Evolutionary conservation across 331 rosid genomes (phyloP), one percentile per base, ranked within the genome.

Genomic region (Acacia concinna): DNA sequence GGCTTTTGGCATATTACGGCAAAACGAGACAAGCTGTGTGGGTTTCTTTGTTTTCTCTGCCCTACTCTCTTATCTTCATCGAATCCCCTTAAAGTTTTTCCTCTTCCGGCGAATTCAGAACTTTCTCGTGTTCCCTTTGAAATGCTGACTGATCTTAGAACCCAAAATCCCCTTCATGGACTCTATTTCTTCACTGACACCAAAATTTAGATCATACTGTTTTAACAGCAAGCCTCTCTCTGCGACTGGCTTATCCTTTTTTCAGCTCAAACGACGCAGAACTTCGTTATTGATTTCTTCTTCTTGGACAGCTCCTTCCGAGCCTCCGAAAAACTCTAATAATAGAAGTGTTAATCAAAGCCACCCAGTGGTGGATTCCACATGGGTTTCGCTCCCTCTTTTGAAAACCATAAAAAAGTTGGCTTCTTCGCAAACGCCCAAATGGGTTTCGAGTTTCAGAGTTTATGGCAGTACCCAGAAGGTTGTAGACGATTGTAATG

Each of bases 61-160:
- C 51, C 60, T 31, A 49, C 18, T 40, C 35, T 59, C 75, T 20
- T n/a, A 38, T 47, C 77, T 17, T 56, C 1, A 40, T 32, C 70
- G 18, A 62, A 5, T 20, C 9, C 0, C 6, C 40, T 0, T 1
- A 4, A 6, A 15, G n/a, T 30, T 62, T 12, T 21, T 21, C 10
- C 37, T 30, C 37, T 62, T 14, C 0, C 38, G 31, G 11, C 68
- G 3, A 66, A 17, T 38, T 20, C 70, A 11, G 18, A 49, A 9
- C 47, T 51, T 46, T 56, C 27, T 9, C 28, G 25, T 8, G 38
- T 30, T 23, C 66, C 64, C 37, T 46, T 3, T 84, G 79, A 84
- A 76, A 87, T 89, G 89, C 84, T 76, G 85, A 68, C 76, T 47
- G 78, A 57, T 75, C 18, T 71, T 68, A 76, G 15, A 41, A 41